Evolutionary conservation across 2,329 filamentous ascomycete genomes (phyloP), one percentile per base, ranked within the genome.

Genomic region (Metarhizium album): DNA sequence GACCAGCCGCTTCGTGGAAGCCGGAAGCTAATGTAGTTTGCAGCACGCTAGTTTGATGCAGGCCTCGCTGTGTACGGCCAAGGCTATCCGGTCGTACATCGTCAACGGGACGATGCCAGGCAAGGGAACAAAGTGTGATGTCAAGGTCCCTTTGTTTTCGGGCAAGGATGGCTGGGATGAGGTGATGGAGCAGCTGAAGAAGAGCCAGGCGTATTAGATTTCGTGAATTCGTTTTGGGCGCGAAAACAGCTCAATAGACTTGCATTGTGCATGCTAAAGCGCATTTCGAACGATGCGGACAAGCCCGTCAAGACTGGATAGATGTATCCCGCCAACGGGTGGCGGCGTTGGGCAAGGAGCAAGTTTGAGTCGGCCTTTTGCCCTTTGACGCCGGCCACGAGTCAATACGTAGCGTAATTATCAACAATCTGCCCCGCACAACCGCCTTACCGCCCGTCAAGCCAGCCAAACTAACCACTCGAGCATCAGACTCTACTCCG

Each of bases 31-130:
- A 46, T n/a, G 22, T 4, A 8, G n/a, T 22, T 16, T 48, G 33
- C 42, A 56, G 52, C 57, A 57, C 35, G 40, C 23, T 23, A 52
- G 53, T n/a, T 42, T 57, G 27, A 35, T 46, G 13, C 56, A 58
- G 46, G 54, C 47, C 14, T 57, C 55, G 6, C 45, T 45, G 3
- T 60, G 54, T 37, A 57, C 54, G 2, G 54, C 49, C 2, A 46
- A 51, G 49, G 47, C 46, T 6, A 47, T 55, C 20, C 42, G 49
- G 5, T 23, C 53, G 1, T 60, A 61, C 51, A 57, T 58, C 20
- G 24, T 46, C n/a, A 53, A 57, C 11, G 55, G 55, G 11, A 54
- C 43, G 2, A 22, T 59, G n/a, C 58, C 54, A 1, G 8, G 51
- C 4, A 40, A 43, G 2, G 55, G 49, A 8, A 59, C 55, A 0